Base-by-base conservation (phyloP, 768 basidiomycete genomes). In the Russula foetens region DNA sequence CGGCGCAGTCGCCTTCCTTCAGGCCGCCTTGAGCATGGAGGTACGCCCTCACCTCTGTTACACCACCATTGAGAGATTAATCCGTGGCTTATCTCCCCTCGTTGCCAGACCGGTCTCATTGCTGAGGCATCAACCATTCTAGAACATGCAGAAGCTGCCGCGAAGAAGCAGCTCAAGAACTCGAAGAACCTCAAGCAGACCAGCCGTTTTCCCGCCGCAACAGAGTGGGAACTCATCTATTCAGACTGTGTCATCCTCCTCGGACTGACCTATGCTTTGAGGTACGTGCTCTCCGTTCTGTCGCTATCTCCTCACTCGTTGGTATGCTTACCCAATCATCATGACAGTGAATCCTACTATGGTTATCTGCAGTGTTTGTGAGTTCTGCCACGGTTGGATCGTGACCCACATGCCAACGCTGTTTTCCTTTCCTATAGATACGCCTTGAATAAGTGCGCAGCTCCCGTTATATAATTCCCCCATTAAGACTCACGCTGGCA, bases 21-120 rank as follows among this genome's bases (percentile, higher is more conserved):
- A 90, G 70, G 90, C 88, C 0, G 87, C 85, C 1, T 73, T 91
- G 15, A 86, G 88, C n/a, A 83, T 90, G 83, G 90, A 92, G 80
- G 86, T 85, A 29, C 28, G 59, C 39, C 7, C 19, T 46, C 44
- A 41, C 51, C 11, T 11, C 45, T 31, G 14, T 53, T 12, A 4
- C 15, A 2, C 46, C 5, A 56, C 53, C 24, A 24, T n/a, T 33
- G 24, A 11, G 44, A 15, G 53, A n/a, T 38, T 41, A 41, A 50
- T 29, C 28, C 21, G 45, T 53, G 19, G 29, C n/a, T 23, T 35
- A 24, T 44, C 24, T 17, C 35, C 50, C 54, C 51, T 7, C n/a
- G 15, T 4, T 12, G 21, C 55, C 60, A 88, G 86, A 69, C 77
- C 1, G 81, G 75, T 31, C 69, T 86, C 38, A 83, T 92, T 77